Evolutionary conservation across 2,329 filamentous ascomycete genomes (phyloP), one percentile per base, ranked within the genome.

Genomic region (Colletotrichum orchidophilum): DNA sequence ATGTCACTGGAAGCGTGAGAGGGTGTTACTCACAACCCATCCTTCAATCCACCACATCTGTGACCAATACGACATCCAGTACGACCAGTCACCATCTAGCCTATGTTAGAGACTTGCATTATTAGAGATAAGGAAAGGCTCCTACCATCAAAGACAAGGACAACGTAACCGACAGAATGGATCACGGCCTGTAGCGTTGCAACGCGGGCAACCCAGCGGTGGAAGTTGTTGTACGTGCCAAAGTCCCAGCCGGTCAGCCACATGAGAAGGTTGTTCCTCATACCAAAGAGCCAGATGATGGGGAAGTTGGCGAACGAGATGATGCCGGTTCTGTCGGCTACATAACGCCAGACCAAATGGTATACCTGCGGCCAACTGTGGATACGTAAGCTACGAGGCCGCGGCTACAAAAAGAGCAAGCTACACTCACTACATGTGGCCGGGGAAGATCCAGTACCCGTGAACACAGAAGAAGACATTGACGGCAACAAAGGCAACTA

Each of bases 231-330:
- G 75, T 90, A 93, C 0, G 89, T 90, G 1, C 86, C 85, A 77
- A 91, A 93, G 12, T 88, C 89, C 91, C 91, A 93, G 0, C 91
- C 91, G 0, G 92, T 93, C 0, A 90, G 77, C 89, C 89, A 92
- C 65, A 92, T 81, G 18, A 93, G 83, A 0, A 90, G 75, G 62
- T 93, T 92, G 72, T 93, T 94, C 11, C 92, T 84, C 76, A 89
- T 88, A 0, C 87, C 88, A 73, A 93, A 93, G 0, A 93, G 78
- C 90, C 90, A 93, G 0, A 93, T 80, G 2, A 92, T 75, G 0
- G 90, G 89, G 7, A 93, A 84, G 73, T 92, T 92, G 4, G 87
- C 88, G 74, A 91, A 88, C 0, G 89, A 87, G 27, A 93, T 84
- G 35, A 91, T 87, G 0, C 91, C 91, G 0, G 90, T 91, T 11